A percentile compares a stretch with the other conserved stretches of the same genome.
phyloP scores from a whole-genome alignment of 306 rosid species.

The Comarum palustre region DNA sequence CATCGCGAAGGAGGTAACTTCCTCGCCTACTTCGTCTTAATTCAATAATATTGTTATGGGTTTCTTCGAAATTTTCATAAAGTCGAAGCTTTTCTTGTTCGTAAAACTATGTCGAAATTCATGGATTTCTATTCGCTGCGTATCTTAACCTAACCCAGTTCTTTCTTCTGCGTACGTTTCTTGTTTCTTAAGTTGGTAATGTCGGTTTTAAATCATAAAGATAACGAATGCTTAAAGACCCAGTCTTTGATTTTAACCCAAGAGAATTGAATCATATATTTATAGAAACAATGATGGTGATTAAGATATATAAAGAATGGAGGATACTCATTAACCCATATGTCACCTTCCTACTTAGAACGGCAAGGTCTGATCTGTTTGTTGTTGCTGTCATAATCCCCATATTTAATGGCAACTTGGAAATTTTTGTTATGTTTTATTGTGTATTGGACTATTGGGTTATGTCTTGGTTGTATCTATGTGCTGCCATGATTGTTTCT shows the following conservation, averaged over 20 bases:
- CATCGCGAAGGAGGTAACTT: not conserved
- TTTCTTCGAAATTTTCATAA: not conserved
- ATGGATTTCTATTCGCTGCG: not conserved
- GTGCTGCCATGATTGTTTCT: not conserved
- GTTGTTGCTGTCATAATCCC: not conserved
- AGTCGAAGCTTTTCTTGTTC: not conserved
- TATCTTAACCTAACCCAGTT: not conserved
- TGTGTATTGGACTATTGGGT: not conserved
- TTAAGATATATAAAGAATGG: not conserved
- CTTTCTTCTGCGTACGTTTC: not conserved
- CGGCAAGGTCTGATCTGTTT: conserved; percentile 2
- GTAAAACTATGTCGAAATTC: not conserved
- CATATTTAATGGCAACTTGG: not conserved
- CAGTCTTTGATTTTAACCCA: not conserved
- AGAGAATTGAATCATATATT: conserved; percentile 7
- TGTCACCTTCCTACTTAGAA: not conserved
- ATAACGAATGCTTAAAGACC: not conserved
- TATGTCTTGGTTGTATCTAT: not conserved
- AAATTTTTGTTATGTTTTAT: not conserved
- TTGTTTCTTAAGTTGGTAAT: not conserved
- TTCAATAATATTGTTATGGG: not conserved
- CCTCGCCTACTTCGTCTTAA: not conserved
- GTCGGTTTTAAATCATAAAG: not conserved
- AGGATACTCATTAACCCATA: not conserved
- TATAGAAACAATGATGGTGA: not conserved